phyloP scores from a whole-genome alignment of 768 basidiomycete species.

The Leucocoprinus leucothites region DNA sequence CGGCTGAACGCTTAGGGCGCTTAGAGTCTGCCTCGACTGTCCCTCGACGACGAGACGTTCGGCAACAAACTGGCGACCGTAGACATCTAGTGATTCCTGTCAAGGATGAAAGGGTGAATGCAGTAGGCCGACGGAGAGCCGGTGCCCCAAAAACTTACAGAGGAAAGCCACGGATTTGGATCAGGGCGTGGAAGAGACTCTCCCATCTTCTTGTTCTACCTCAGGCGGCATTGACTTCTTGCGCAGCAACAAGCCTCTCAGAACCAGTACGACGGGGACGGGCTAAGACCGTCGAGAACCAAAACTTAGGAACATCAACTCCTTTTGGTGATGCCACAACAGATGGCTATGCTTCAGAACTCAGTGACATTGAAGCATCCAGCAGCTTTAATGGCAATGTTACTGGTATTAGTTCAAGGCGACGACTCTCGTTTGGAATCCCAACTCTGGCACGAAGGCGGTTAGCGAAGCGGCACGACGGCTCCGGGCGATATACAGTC shows the following conservation, averaged over 20 bases:
- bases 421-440: not conserved
- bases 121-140: not conserved
- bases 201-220: not conserved
- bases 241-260: not conserved
- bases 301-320: not conserved
- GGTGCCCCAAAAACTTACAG: not conserved
- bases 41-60: not conserved
- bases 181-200: not conserved
- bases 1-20: not conserved
- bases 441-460: conserved; percentile 1
- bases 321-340: not conserved
- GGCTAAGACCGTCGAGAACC: not conserved
- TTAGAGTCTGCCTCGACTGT: not conserved
- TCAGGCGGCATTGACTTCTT: not conserved
- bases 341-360: not conserved
- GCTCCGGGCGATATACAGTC: conserved; percentile 1
- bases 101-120: not conserved
- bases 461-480: conserved; percentile 1
- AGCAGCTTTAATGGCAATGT: not conserved
- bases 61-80: not conserved
- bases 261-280: not conserved
- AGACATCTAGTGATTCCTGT: not conserved
- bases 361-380: not conserved
- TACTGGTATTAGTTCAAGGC: not conserved
- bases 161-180: not conserved